phyloP scores from a whole-genome alignment of 192 early-diverging fungal species.

The Fimicolochytrium jonesii region DNA sequence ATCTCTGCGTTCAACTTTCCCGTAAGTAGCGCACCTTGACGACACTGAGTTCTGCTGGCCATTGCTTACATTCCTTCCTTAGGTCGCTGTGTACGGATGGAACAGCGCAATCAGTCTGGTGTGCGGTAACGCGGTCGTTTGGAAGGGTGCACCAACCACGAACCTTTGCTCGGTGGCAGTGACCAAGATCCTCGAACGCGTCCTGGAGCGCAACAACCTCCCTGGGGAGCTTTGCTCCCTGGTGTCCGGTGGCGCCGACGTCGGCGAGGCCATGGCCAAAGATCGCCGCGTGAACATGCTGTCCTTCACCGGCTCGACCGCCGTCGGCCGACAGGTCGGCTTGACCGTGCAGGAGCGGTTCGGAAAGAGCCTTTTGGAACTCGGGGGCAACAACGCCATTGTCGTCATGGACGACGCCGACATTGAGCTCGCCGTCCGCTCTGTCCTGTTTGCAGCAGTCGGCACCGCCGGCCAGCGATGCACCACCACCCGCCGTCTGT shows the following conservation, averaged over 20 bases:
- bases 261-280: slow-evolving; percentile 70
- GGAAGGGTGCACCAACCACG: slow-evolving; percentile 65
- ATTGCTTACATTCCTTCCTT: neutral
- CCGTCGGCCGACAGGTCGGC: slow-evolving; percentile 66
- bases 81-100: slow-evolving; percentile 86
- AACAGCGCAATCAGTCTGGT: slow-evolving; percentile 86
- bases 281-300: slow-evolving; percentile 72
- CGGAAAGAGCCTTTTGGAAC: slow-evolving; percentile 80
- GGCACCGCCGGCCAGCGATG: slow-evolving; percentile 95
- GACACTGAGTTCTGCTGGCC: slow-evolving; percentile 25
- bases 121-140: slow-evolving; percentile 86
- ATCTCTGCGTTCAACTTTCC: slow-evolving; percentile 97
- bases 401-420: slow-evolving; percentile 88
- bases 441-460: slow-evolving; percentile 89
- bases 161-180: slow-evolving; percentile 81
- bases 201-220: slow-evolving; percentile 73
- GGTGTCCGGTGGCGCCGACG: slow-evolving; percentile 77
- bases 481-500: slow-evolving; percentile 86
- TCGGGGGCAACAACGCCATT: slow-evolving; percentile 96
- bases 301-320: slow-evolving; percentile 90
- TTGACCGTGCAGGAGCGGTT: slow-evolving; percentile 78
- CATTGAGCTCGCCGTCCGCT: slow-evolving; percentile 78
- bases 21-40: neutral
- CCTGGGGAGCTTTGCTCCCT: slow-evolving; percentile 82
- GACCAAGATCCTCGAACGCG: slow-evolving; percentile 78